Conservation (phyloP, 768 basidiomycete genomes). For the Lactarius tabidus region DNA sequence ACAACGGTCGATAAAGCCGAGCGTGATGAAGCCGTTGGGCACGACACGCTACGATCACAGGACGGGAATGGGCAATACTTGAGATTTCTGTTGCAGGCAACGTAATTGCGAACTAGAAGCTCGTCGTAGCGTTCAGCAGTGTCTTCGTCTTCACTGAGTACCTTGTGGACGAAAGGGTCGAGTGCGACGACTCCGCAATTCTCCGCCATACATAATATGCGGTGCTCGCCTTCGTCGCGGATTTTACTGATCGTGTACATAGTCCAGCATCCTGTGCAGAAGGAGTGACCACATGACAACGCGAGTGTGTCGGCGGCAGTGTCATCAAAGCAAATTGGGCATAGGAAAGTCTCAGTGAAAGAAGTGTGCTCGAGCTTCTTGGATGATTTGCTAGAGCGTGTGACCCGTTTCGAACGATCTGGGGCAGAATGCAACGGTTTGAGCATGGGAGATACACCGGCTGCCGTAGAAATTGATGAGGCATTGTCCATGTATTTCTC, state of each 20-base stretch:
- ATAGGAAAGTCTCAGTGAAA: constrained; percentile 60
- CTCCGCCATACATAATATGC: constrained; percentile 78
- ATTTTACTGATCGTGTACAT: constrained; percentile 79
- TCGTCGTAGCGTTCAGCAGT: constrained; percentile 74
- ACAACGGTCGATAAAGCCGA: constrained; percentile 72
- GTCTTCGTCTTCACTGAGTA: constrained; percentile 53
- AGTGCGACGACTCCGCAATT: constrained; percentile 62
- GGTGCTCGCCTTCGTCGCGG: constrained; percentile 71
- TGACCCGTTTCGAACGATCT: constrained; percentile 34
- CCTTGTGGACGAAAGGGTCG: constrained; percentile 55
- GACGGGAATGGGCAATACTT: constrained; percentile 95
- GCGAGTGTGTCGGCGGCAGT: constrained; percentile 56
- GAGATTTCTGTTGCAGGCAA: constrained; percentile 73
- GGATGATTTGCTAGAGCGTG: constrained; percentile 29
- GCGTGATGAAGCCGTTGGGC: constrained; percentile 74
- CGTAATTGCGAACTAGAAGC: constrained; percentile 86
- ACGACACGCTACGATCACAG: constrained; percentile 93
- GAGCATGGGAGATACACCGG: constrained; percentile 61
- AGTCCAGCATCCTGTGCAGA: constrained; percentile 81
- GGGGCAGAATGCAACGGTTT: constrained; percentile 31
- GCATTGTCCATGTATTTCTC: constrained; percentile 98
- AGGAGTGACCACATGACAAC: constrained; percentile 79
- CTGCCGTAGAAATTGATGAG: constrained; percentile 60
- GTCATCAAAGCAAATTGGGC: constrained; percentile 93
- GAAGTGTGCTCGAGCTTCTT: constrained; percentile 25